Conservation (phyloP, 768 basidiomycete species). For the Boletales sp. region DNA sequence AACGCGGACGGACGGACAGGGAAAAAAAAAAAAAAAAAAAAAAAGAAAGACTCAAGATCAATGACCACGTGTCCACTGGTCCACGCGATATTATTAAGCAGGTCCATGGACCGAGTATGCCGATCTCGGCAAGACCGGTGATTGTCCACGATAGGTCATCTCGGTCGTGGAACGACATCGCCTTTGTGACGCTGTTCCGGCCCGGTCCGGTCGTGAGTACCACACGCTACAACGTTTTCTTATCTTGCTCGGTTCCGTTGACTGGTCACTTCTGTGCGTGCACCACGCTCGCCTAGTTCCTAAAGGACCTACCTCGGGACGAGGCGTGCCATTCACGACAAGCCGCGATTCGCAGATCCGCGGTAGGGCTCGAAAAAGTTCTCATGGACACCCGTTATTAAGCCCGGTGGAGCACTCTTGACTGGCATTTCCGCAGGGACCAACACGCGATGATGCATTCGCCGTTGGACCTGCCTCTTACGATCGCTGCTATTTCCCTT, state of each 20-base stretch:
- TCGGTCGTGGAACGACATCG: constrained; percentile 4
- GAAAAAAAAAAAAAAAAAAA: constrained; percentile 29
- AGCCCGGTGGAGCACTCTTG: constrained; percentile 17
- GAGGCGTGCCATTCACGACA: no score
- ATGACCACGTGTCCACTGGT: constrained; percentile 27
- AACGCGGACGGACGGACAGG: constrained; percentile 28
- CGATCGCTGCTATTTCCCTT: constrained; percentile 12
- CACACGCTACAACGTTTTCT: no score
- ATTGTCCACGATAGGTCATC: constrained; percentile 21
- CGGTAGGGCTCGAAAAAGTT: constrained; percentile 11
- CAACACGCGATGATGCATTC: constrained; percentile 19
- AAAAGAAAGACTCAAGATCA: constrained; percentile 26
- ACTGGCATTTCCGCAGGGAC: constrained; percentile 10
- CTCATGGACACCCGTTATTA: constrained; percentile 18
- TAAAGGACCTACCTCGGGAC: no score
- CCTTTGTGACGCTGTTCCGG: constrained; percentile 4
- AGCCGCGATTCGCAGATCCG: constrained; percentile 23
- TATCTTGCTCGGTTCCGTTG: no score
- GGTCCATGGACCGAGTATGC: constrained; percentile 24
- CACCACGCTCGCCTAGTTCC: no score
- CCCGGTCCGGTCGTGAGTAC: background rate
- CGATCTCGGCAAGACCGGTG: constrained; percentile 10
- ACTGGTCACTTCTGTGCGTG: no score
- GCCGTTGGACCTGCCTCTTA: constrained; percentile 26
- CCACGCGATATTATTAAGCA: constrained; percentile 17